Evolutionary conservation across 2,329 filamentous ascomycete genomes (phyloP), one percentile per base, ranked within the genome.

Genomic region (Diaporthe humulicola): DNA sequence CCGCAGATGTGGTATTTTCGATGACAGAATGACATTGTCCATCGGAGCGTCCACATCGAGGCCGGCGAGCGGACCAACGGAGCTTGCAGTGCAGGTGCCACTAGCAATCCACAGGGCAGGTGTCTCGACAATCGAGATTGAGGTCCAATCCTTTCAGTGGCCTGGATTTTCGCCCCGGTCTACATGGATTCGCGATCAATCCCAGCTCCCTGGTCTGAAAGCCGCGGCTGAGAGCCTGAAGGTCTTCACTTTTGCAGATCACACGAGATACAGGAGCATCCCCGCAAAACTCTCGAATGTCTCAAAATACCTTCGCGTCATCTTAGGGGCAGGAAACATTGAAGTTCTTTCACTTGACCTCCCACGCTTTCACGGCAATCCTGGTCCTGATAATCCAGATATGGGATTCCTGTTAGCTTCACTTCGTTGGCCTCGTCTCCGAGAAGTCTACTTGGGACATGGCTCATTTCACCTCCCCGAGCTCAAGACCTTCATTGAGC

Each of bases 321-420:
- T 58, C 22, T 40, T 58, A 15, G 33, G 4, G 38, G 30, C 56
- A 38, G 30, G 14, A n/a, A 58, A 38, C 2, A 7, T 58, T 8
- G 8, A 38, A 25, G 33, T 58, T 8, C 56, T 58, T 15, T 30
- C 52, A 19, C 25, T 56, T 19, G n/a, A n/a, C n/a, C n/a, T n/a
- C n/a, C n/a, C n/a, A 25, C 48, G n/a, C 8, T 52, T 52, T 4
- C 48, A 10, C 5, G 1, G n/a, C 0, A 1, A 15, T 52, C 1
- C 48, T 2, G 1, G n/a, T 25, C 0, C n/a, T n/a, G n/a, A n/a
- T 0, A 15, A n/a, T 33, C 25, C 9, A 17, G 2, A 56, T 25
- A 3, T 56, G 6, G 52, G 52, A 56, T 17, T 14, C 17, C 30
- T 58, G 12, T 25, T 58, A 22, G 33, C 56, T 6, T 58, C 33